Evolutionary conservation across 2,329 filamentous ascomycete species (phyloP), one percentile per base, ranked within the genome.

Genomic region (Didymella exigua): DNA sequence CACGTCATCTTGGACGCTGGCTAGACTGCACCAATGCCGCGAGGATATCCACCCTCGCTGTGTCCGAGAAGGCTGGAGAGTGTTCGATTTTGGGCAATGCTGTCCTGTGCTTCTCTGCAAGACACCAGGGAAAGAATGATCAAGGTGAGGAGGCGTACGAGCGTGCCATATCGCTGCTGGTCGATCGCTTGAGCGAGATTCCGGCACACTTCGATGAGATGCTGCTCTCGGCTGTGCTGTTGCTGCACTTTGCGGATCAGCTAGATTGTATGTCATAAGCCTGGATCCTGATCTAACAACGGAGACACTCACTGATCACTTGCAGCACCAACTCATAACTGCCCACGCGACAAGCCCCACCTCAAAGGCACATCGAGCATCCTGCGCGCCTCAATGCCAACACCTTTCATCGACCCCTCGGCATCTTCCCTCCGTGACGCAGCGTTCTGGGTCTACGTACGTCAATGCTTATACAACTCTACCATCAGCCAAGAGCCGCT

Each of bases 381-480:
- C 8, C 60, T 72, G 18, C 66, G 66, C 13, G 61, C 63, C 0
- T 68, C 68, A 5, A 67, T 66, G 23, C 44, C 49, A n/a, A 14
- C 63, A 26, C 45, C 62, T 21, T 62, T 45, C 29, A 60, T 71
- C 13, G 69, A 72, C 51, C 70, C 69, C 3, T 66, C 65, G 5
- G 67, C 68, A 9, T 61, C 69, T 6, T 66, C 70, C 3, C 47
- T 71, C 6, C 67, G 68, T 16, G 67, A 71, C 13, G 68, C 70
- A n/a, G 65, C 67, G 4, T 72, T 71, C 33, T 71, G 68, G 69
- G 58, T 73, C 13, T 70, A 73, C 34, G 68, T 73, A 10, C 63
- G 68, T 7, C 70, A 73, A 44, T 66, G 62, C 37, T 58, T 73
- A 8, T 71, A 71, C 44, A 71, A 63, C 31, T 63, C 68, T 4